These are phyloP conservation scores for Lindgomyces ingoldianus DNA, from an alignment of 495 filamentous ascomycete genomes.

Conservation along the genomic window DNA sequence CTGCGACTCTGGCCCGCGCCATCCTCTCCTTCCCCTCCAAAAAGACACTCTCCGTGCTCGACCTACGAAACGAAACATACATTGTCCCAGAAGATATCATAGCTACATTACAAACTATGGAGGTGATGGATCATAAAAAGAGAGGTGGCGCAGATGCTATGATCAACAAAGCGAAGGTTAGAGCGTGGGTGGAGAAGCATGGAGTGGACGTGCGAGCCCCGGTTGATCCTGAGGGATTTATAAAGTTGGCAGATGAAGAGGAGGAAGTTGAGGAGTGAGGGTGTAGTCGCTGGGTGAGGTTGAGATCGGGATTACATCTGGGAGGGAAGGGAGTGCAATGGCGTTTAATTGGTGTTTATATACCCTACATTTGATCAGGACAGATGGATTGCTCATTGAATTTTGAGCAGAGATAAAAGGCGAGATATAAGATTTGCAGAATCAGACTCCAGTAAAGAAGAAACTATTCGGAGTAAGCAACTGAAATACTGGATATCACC, in stretches of 20 bases:
- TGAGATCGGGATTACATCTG: constrained; percentile 15
- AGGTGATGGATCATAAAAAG: constrained; percentile 57
- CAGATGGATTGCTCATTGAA: no score
- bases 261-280: constrained; percentile 12
- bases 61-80: constrained; percentile 67
- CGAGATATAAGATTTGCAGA: no score
- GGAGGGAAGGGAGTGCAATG: neutral
- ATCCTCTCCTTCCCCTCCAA: constrained; percentile 49
- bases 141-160: constrained; percentile 50
- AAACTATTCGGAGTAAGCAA: no score
- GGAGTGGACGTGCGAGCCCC: constrained; percentile 51
- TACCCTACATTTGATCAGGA: no score
- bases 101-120: constrained; percentile 74
- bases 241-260: constrained; percentile 39
- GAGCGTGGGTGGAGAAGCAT: constrained; percentile 55
- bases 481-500: no score
- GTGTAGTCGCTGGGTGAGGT: constrained; percentile 31
- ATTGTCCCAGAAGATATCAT: constrained; percentile 82
- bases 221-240: constrained; percentile 60
- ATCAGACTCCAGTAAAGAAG: no score
- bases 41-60: constrained; percentile 55
- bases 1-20: constrained; percentile 71
- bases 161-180: constrained; percentile 57
- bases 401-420: no score
- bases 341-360: no score